Base-by-base conservation (phyloP, 139 green algal species). In the Chlamydomonas sphaeroides region DNA sequence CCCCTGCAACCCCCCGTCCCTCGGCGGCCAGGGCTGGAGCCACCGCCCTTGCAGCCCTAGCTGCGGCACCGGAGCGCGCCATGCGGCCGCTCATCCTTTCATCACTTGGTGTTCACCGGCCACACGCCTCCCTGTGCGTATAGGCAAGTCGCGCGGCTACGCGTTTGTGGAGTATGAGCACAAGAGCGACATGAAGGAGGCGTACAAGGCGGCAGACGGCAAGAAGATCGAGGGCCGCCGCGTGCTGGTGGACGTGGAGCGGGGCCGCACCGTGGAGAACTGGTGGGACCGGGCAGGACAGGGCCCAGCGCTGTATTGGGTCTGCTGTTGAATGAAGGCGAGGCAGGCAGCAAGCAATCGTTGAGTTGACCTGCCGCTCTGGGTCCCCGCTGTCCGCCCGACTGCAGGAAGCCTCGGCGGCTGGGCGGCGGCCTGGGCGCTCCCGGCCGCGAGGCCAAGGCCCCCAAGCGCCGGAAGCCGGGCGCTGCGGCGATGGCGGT, bases 181-280 rank as follows among this genome's bases (percentile, higher is more conserved):
- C 85, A 97, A 97, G 89, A 90, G 89, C 45, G 95, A 98, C 90
- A 97, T 98, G 94, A 98, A 98, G 89, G 88, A 93, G 79, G 95
- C 95, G 1, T 98, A 98, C 90, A 98, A 98, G 88, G 69, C 77
- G 41, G 90, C 87, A 0, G 95, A 98, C 63, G 94, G 95, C 17
- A 87, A 84, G 33, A 96, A 95, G 85, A 87, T 98, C 28, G 95
- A 98, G 85, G 92, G 92, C 15, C 85, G 90, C 57, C 84, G 95
- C 18, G 81, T 95, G 30, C 65, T 96, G 14, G 95, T 98, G 53
- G 95, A 98, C 66, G 95, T 98, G 42, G 95, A 98, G 88, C 91
- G 95, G 0, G 95, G 95, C 15, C 90, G 95, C 49, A 97, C 95
- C 17, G 94, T 98, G 35, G 91, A 95, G n/a, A 90, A 88, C 79